A percentile compares a stretch with the other conserved stretches of the same genome.
These are phyloP conservation scores for Neurospora tetrasperma DNA, from an alignment of 495 filamentous ascomycete species.

Conservation along the genomic window DNA sequence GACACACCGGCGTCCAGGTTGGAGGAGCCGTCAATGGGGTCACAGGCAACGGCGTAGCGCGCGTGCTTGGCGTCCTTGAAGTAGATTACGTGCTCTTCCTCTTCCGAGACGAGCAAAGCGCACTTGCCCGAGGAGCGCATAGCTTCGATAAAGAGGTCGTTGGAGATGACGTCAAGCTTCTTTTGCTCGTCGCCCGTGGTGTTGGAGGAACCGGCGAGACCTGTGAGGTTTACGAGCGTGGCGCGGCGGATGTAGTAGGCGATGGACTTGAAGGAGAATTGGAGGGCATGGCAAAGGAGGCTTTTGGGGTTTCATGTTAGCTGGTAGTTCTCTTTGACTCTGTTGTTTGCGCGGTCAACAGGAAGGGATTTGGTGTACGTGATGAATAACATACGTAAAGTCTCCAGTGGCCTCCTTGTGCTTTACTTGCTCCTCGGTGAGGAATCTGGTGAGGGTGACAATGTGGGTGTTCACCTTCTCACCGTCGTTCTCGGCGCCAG, in stretches of 20 bases:
- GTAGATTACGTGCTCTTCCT: constrained; percentile 83
- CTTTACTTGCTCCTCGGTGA: constrained; percentile 91
- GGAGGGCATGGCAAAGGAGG: constrained; percentile 90
- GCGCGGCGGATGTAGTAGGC: constrained; percentile 98
- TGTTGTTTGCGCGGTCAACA: background rate
- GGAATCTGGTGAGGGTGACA: constrained; percentile 85
- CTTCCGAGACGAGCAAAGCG: constrained; percentile 77
- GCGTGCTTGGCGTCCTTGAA: constrained; percentile 73
- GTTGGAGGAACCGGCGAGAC: constrained; percentile 90
- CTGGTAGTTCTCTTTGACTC: background rate
- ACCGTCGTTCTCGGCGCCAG: constrained; percentile 26
- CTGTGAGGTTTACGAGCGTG: constrained; percentile 92
- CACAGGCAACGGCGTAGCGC: constrained; percentile 91
- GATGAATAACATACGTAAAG: constrained; percentile 64
- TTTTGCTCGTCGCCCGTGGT: constrained; percentile 96
- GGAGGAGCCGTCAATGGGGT: constrained; percentile 95
- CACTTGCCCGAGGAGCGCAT: constrained; percentile 89
- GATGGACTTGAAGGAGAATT: constrained; percentile 99
- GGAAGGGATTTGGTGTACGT: background rate
- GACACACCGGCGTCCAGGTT: constrained; percentile 97
- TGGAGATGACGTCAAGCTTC: constrained; percentile 98
- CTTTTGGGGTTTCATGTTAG: constrained; percentile 28
- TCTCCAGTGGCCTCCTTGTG: constrained; percentile 93
- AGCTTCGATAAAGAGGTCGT: constrained; percentile 90
- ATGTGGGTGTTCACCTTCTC: constrained; percentile 91